phyloP scores from a whole-genome alignment of 176 grass and related monocot genomes.

The Hordeum marinum region DNA sequence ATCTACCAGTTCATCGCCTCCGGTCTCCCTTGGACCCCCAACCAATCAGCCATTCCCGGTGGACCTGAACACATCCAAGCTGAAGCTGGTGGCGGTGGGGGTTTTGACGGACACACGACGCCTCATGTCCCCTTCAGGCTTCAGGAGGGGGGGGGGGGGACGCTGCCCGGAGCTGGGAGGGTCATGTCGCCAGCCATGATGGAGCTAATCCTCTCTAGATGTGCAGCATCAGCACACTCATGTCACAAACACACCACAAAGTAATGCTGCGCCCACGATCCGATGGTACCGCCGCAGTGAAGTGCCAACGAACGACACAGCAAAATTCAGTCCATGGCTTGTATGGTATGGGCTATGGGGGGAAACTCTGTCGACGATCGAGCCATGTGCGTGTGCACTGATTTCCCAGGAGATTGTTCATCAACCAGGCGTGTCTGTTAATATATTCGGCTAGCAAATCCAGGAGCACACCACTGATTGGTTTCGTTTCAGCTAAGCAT shows the following conservation, averaged over 20 bases:
- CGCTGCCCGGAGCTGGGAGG: background rate
- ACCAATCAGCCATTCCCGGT: background rate
- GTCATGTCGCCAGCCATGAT: background rate
- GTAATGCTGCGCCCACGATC: background rate
- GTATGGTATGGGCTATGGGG: background rate
- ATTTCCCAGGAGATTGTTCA: background rate
- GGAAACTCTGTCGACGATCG: too few species aligned
- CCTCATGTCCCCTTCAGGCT: constrained; percentile 1
- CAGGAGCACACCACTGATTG: too few species aligned
- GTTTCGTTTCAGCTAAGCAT: too few species aligned
- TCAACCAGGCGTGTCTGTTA: background rate
- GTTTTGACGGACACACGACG: background rate
- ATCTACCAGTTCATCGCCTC: background rate
- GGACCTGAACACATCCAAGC: background rate
- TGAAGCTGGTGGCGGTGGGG: background rate
- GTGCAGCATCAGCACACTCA: background rate
- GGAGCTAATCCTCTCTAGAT: background rate
- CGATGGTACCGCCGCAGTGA: background rate
- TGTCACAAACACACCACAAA: background rate
- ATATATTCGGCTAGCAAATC: background rate
- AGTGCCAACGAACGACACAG: too few species aligned
- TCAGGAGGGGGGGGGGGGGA: background rate
- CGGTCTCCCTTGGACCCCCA: background rate
- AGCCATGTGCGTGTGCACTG: too few species aligned
- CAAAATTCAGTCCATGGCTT: too few species aligned